phyloP scores from a whole-genome alignment of 257 asterid species.

The Verbascum thapsus region DNA sequence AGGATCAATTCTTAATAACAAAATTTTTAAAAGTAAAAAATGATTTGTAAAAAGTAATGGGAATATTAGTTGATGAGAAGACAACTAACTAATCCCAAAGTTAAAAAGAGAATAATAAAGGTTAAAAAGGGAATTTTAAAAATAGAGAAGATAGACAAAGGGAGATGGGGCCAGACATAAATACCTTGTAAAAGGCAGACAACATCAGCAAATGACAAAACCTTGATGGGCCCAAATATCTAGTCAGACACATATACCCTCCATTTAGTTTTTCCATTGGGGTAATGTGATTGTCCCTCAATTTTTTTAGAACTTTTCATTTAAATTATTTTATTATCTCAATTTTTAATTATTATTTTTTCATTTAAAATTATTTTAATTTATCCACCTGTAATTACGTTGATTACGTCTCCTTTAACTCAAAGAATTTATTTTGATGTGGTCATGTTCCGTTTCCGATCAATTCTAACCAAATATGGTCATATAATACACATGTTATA shows the following conservation, averaged over 20 bases:
- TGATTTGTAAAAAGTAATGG: not conserved
- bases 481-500: too few species aligned
- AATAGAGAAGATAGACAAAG: constrained; percentile 32
- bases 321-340: too few species aligned
- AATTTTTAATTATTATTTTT: too few species aligned
- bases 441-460: too few species aligned
- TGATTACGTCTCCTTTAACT: too few species aligned
- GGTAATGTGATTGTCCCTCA: too few species aligned
- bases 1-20: not conserved
- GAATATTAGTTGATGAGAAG: constrained; percentile 6
- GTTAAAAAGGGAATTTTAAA: not conserved
- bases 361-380: too few species aligned
- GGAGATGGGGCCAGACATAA: constrained; percentile 38
- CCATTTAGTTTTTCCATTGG: too few species aligned
- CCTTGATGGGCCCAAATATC: constrained; percentile 35
- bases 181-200: constrained; percentile 47
- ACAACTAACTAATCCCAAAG: constrained; percentile 6
- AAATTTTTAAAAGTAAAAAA: not conserved
- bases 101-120: constrained; percentile 12
- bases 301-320: too few species aligned
- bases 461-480: too few species aligned
- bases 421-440: too few species aligned
- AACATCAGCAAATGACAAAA: constrained; percentile 34
- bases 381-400: too few species aligned
- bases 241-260: constrained; percentile 25